These are phyloP conservation scores for Penicillium crystallinum DNA, from an alignment of 495 filamentous ascomycete genomes.

Conservation along the genomic window DNA sequence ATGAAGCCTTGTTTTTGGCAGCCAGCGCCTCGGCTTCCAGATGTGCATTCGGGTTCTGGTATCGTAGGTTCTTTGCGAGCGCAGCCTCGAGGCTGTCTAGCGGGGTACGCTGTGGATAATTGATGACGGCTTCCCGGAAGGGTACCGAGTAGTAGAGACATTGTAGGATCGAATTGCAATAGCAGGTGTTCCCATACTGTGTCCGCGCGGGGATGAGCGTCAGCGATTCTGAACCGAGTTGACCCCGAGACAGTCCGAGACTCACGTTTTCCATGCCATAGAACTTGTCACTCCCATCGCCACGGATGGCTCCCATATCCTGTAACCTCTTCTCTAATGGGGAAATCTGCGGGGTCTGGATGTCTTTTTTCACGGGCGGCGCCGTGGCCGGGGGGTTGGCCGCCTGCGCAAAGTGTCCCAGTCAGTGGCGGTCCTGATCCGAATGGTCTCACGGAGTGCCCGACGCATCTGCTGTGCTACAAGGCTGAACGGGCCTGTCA, in stretches of 20 bases:
- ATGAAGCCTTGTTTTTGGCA: slow-evolving; percentile 39
- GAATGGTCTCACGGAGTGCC: slow-evolving; percentile 13
- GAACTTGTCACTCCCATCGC: slow-evolving; percentile 95
- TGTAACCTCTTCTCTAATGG: slow-evolving; percentile 78
- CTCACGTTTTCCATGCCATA: slow-evolving; percentile 97
- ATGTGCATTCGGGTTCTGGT: slow-evolving; percentile 39
- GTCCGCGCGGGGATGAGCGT: not conserved
- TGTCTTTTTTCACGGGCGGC: slow-evolving; percentile 64
- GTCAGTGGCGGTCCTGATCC: slow-evolving; percentile 13
- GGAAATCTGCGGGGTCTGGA: slow-evolving; percentile 59
- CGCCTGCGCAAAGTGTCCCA: slow-evolving; percentile 22
- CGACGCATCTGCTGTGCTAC: slow-evolving; percentile 15
- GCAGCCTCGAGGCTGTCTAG: slow-evolving; percentile 48
- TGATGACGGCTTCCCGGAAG: slow-evolving; percentile 92
- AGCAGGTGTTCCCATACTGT: slow-evolving; percentile 96
- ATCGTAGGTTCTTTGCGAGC: slow-evolving; percentile 40
- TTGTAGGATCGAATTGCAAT: slow-evolving; percentile 97
- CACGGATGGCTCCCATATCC: slow-evolving; percentile 70
- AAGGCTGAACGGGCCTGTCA: slow-evolving; percentile 6
- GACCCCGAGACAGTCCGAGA: slow-evolving; percentile 2
- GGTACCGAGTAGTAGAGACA: slow-evolving; percentile 92
- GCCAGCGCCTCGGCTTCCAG: slow-evolving; percentile 40
- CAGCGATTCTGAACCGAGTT: not conserved
- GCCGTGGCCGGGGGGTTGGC: slow-evolving; percentile 38
- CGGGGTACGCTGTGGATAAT: slow-evolving; percentile 69